Percentiles rank a stretch among this genome's conserved stretches.
Evolutionary conservation across 768 basidiomycete genomes (phyloP).

Genomic region (Gloeostereum incarnatum): DNA sequence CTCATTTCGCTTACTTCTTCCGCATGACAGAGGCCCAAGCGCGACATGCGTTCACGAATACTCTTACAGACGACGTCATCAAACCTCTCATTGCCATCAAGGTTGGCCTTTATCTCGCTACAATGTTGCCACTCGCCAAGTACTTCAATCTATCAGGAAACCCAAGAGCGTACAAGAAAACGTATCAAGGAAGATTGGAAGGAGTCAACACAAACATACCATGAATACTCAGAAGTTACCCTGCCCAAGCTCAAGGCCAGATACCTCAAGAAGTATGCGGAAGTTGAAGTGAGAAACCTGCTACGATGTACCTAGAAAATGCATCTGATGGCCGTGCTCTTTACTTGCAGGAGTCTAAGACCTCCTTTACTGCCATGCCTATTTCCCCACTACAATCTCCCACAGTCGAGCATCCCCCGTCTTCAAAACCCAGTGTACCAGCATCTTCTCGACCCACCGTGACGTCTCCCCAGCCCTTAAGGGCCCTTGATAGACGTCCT

Average conservation of each 20-base stretch:
- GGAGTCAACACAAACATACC: conserved; percentile 64
- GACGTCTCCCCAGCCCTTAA: conserved; percentile 63
- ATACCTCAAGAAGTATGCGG: conserved; percentile 80
- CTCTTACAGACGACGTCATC: conserved; percentile 67
- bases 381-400: conserved; percentile 21
- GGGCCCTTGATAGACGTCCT: conserved; percentile 67
- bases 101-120: conserved; percentile 24
- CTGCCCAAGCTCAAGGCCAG: conserved; percentile 73
- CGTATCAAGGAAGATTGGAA: conserved; percentile 89
- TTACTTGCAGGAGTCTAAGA: conserved; percentile 53
- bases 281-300: conserved; percentile 58
- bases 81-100: conserved; percentile 57
- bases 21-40: conserved; percentile 62
- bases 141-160: conserved; percentile 60
- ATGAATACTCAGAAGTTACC: conserved; percentile 72
- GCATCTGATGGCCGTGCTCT: neutral
- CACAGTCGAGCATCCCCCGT: conserved; percentile 25
- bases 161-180: conserved; percentile 86
- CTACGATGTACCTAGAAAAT: neutral
- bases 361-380: conserved; percentile 25
- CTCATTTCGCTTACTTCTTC: conserved; percentile 4
- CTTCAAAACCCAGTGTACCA: conserved; percentile 34
- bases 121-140: conserved; percentile 1
- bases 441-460: conserved; percentile 43
- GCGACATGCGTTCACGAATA: conserved; percentile 67